These are phyloP conservation scores for Leccinum variicolor DNA, from an alignment of 768 basidiomycete genomes.

Conservation along the genomic window DNA sequence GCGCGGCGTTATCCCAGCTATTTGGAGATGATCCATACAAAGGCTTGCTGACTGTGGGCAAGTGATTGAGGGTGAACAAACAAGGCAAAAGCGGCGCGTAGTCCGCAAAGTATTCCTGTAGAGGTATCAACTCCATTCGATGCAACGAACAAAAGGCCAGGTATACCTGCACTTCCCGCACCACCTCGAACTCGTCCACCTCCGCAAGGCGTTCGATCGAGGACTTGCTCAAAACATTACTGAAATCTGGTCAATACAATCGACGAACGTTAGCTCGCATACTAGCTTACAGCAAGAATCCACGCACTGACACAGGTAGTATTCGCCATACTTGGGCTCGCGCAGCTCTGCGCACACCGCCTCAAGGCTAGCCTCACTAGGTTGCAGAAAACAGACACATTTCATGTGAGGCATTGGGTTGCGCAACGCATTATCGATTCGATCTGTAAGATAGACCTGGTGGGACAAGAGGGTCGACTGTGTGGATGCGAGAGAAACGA, in stretches of 20 bases:
- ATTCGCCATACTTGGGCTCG: constrained; percentile 95
- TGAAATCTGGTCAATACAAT: constrained; percentile 67
- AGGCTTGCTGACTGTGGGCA: constrained; percentile 57
- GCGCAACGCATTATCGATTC: constrained; percentile 90
- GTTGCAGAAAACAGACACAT: constrained; percentile 91
- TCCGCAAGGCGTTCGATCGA: constrained; percentile 91
- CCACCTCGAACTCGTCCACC: constrained; percentile 94
- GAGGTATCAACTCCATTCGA: background rate
- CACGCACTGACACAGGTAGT: constrained; percentile 98
- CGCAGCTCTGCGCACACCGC: constrained; percentile 80
- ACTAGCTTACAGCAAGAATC: constrained; percentile 35
- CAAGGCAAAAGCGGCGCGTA: constrained; percentile 84
- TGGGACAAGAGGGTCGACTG: constrained; percentile 91
- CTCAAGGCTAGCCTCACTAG: constrained; percentile 76
- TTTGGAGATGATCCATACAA: constrained; percentile 72
- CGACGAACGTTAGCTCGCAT: constrained; percentile 14
- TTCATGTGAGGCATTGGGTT: constrained; percentile 96
- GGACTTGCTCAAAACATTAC: constrained; percentile 85
- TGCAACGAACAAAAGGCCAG: background rate
- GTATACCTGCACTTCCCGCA: constrained; percentile 89
- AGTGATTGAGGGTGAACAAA: constrained; percentile 83
- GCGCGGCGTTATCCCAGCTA: constrained; percentile 69
- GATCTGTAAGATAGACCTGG: constrained; percentile 96
- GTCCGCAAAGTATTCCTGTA: constrained; percentile 96
- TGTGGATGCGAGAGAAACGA: constrained; percentile 91